Percentiles rank a stretch among this genome's conserved stretches.
These are phyloP conservation scores for Byssoonygena ceratinophila DNA, from an alignment of 2,329 filamentous ascomycete species.

Conservation along the genomic window DNA sequence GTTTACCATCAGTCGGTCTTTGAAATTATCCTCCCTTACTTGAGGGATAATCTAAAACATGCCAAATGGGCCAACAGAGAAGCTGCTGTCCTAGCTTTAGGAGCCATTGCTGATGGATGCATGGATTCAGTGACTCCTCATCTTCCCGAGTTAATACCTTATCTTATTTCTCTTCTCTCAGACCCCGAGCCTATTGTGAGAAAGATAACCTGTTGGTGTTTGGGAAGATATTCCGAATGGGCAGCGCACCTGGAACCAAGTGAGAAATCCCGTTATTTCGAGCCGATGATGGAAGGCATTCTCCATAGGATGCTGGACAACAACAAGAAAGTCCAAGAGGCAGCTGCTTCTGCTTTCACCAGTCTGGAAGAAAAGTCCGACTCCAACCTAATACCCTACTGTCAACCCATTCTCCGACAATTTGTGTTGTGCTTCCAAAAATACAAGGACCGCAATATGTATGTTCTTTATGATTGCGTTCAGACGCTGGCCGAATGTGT, in stretches of 20 bases:
- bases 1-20: conserved; percentile 86
- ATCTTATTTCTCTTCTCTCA: conserved; percentile 72
- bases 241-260: conserved; percentile 62
- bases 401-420: conserved; percentile 78
- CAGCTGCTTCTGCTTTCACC: conserved; percentile 88
- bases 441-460: conserved; percentile 99
- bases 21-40: conserved; percentile 79
- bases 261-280: conserved; percentile 68
- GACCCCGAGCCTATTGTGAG: conserved; percentile 83
- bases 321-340: conserved; percentile 97
- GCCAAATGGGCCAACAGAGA: conserved; percentile 85
- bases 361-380: conserved; percentile 91
- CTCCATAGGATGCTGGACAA: conserved; percentile 87
- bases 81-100: conserved; percentile 84
- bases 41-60: conserved; percentile 81
- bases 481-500: conserved; percentile 92
- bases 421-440: conserved; percentile 84
- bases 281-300: conserved; percentile 95
- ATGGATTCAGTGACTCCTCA: conserved; percentile 83
- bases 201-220: conserved; percentile 96
- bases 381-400: conserved; percentile 69
- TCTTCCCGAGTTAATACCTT: conserved; percentile 79
- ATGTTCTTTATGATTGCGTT: conserved; percentile 95
- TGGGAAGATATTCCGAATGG: conserved; percentile 89
- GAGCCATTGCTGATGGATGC: conserved; percentile 90